phyloP scores from a whole-genome alignment of 2,329 filamentous ascomycete species.

The Penicillium sp. region DNA sequence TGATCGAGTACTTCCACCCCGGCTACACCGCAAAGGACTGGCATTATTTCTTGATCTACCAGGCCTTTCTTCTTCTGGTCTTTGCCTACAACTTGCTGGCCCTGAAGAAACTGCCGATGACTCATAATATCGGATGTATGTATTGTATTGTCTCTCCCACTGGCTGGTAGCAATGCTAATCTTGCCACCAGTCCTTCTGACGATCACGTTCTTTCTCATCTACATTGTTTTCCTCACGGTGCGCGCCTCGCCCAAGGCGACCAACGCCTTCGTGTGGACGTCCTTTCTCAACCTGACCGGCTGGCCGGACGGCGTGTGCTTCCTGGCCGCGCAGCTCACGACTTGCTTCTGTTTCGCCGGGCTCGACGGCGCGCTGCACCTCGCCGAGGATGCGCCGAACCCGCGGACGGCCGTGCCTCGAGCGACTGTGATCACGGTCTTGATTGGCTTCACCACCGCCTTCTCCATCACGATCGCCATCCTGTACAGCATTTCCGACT shows the following conservation, averaged over 20 bases:
- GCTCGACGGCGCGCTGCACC: too few relatives aligned
- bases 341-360: too few relatives aligned
- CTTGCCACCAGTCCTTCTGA: conserved; percentile 23
- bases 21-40: conserved; percentile 26
- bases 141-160: not conserved
- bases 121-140: not conserved
- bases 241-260: too few relatives aligned
- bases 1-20: not conserved
- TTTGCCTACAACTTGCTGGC: conserved; percentile 42
- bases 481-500: conserved; percentile 49
- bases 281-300: too few relatives aligned
- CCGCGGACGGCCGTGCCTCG: not conserved
- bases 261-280: too few relatives aligned
- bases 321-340: too few relatives aligned
- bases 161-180: conserved; percentile 22
- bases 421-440: not conserved
- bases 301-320: too few relatives aligned
- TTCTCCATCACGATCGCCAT: conserved; percentile 47
- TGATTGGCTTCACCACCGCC: too few relatives aligned
- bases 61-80: conserved; percentile 42
- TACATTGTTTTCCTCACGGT: too few relatives aligned
- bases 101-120: not conserved
- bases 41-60: conserved; percentile 40
- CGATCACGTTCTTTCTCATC: too few relatives aligned
- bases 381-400: not conserved